Percentiles rank a stretch among this genome's conserved stretches.
phyloP scores from a whole-genome alignment of 352 stramenopile genomes.

The Globisporangium parvum region DNA sequence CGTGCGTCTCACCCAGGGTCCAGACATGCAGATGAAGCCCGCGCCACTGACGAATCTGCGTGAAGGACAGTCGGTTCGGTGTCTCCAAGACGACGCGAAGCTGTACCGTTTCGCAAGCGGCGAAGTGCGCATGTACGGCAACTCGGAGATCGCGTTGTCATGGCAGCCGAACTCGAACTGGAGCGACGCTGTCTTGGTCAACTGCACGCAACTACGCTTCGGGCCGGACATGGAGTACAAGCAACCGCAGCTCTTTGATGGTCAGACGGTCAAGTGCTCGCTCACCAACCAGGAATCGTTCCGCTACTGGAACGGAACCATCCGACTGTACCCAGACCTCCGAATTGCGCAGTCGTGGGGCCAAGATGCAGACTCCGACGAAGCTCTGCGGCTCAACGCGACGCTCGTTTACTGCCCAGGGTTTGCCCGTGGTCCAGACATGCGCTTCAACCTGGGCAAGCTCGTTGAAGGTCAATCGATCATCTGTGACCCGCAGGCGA shows the following conservation, averaged over 20 bases:
- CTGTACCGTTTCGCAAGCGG: slow-evolving; percentile 15
- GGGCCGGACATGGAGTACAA: slow-evolving; percentile 10
- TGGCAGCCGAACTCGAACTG: slow-evolving; percentile 14
- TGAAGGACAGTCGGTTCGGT: slow-evolving; percentile 18
- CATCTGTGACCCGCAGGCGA: slow-evolving; percentile 3
- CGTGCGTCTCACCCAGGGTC: slow-evolving; percentile 5
- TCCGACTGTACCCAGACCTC: slow-evolving; percentile 14
- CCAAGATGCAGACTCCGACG: background rate
- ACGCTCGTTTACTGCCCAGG: slow-evolving; percentile 12
- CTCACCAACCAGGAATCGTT: background rate
- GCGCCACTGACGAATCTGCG: background rate
- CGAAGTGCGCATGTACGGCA: slow-evolving; percentile 11
- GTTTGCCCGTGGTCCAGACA: slow-evolving; percentile 5
- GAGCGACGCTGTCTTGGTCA: background rate
- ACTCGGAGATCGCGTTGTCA: slow-evolving; percentile 14
- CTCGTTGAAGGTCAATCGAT: slow-evolving; percentile 10
- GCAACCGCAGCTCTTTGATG: slow-evolving; percentile 5
- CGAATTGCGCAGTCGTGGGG: slow-evolving; percentile 18
- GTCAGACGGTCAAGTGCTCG: slow-evolving; percentile 8
- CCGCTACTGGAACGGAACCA: slow-evolving; percentile 5
- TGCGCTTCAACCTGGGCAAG: slow-evolving; percentile 10
- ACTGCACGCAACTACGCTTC: slow-evolving; percentile 1
- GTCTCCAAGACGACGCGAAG: background rate
- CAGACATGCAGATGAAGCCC: slow-evolving; percentile 9
- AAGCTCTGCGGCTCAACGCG: slow-evolving; percentile 4